Conservation (phyloP, 225 moss, liverwort and hornwort genomes). For the Bryum argenteum region DNA sequence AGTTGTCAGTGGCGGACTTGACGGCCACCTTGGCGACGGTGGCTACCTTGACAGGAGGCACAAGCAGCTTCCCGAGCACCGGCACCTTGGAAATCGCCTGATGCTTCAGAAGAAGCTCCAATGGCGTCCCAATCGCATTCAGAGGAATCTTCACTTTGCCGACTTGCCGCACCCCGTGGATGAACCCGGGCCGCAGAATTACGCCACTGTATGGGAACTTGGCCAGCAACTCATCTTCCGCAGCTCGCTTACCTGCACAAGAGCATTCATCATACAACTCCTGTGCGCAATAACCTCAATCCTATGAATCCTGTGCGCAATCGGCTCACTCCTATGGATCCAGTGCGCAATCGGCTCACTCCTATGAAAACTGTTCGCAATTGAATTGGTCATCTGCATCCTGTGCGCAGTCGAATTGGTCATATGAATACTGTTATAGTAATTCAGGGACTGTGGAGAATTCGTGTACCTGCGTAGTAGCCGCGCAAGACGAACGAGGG, state of each 20-base stretch:
- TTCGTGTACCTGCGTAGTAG: constrained; percentile 50
- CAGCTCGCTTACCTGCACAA: constrained; percentile 62
- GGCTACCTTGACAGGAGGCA: constrained; percentile 78
- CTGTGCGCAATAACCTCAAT: too few species aligned
- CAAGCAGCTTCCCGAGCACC: constrained; percentile 68
- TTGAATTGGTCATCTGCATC: too few species aligned
- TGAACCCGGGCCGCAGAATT: constrained; percentile 81
- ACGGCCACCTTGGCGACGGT: constrained; percentile 80
- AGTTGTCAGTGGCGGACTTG: constrained; percentile 71
- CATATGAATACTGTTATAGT: too few species aligned
- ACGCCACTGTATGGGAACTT: constrained; percentile 83
- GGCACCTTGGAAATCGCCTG: constrained; percentile 61
- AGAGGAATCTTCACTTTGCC: constrained; percentile 74
- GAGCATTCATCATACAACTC: too few species aligned
- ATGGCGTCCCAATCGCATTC: constrained; percentile 68
- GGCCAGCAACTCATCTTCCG: constrained; percentile 72
- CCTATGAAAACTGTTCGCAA: too few species aligned
- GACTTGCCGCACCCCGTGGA: constrained; percentile 79
- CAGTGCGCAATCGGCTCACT: too few species aligned
- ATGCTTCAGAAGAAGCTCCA: constrained; percentile 67
- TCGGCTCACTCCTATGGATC: too few species aligned
- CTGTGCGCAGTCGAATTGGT: too few species aligned
- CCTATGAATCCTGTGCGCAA: too few species aligned
- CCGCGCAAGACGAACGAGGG: constrained; percentile 73
- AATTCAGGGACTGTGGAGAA: background rate